Conservation (phyloP, 345 rosid species). For the Acer campestre region DNA sequence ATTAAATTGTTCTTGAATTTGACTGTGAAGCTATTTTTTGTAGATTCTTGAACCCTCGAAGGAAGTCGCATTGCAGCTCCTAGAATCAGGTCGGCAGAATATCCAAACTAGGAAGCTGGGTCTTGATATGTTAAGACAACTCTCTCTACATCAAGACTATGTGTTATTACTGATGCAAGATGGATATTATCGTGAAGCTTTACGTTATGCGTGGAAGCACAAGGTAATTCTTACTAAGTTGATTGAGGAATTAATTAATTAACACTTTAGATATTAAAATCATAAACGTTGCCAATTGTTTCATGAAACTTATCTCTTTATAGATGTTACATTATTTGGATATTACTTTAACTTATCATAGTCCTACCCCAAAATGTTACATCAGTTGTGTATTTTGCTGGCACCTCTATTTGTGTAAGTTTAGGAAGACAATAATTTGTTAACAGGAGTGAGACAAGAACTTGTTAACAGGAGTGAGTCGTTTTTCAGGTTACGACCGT, state of each 20-base stretch:
- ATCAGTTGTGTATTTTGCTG: neutral
- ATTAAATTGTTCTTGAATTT: constrained; percentile 15
- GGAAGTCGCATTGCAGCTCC: constrained; percentile 90
- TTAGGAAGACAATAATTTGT: neutral
- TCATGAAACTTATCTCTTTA: neutral
- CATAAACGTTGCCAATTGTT: neutral
- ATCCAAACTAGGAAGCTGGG: constrained; percentile 78
- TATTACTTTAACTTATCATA: too few relatives aligned
- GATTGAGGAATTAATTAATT: neutral
- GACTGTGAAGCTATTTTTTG: constrained; percentile 19
- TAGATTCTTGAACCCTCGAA: constrained; percentile 96
- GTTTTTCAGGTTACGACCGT: constrained; percentile 65
- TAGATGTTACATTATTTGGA: too few relatives aligned
- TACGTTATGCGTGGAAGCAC: constrained; percentile 81
- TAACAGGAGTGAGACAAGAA: constrained; percentile 5
- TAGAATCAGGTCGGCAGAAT: constrained; percentile 79
- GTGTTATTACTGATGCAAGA: constrained; percentile 74
- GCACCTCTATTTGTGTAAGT: neutral
- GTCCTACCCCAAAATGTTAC: neutral
- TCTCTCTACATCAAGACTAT: constrained; percentile 80
- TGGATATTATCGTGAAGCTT: constrained; percentile 88
- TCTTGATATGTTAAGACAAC: constrained; percentile 92
- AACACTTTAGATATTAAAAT: neutral
- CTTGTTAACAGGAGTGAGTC: constrained; percentile 1
- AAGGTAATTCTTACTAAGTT: constrained; percentile 57